phyloP scores from a whole-genome alignment of 306 rosid genomes.

The Sicyos edulis region DNA sequence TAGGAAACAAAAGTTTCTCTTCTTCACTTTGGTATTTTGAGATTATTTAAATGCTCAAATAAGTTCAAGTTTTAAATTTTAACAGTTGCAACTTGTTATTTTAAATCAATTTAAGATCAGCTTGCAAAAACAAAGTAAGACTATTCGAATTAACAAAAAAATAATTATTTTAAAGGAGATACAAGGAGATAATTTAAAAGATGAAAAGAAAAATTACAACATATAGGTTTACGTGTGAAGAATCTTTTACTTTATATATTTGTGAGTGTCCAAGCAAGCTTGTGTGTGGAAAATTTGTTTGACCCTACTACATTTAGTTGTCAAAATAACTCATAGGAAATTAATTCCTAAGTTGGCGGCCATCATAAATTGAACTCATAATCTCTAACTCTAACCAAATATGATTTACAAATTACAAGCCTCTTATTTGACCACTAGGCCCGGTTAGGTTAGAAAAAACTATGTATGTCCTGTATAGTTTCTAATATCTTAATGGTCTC shows the following conservation, averaged over 20 bases:
- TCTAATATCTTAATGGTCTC: not conserved
- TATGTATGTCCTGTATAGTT: not conserved
- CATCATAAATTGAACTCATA: no score
- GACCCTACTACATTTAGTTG: no score
- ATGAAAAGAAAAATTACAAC: constrained; percentile 1
- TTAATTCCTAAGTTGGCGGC: no score
- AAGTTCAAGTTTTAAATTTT: not conserved
- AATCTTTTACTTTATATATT: no score
- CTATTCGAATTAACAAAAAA: not conserved
- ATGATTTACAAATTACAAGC: no score
- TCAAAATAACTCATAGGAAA: no score
- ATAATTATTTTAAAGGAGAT: not conserved
- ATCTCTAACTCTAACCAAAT: no score
- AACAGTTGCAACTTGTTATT: not conserved
- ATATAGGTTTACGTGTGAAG: not conserved
- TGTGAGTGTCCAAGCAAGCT: no score
- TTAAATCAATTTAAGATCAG: not conserved
- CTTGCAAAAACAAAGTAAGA: not conserved
- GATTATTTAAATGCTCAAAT: not conserved
- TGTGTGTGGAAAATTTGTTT: no score
- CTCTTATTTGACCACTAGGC: no score
- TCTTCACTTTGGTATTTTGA: not conserved
- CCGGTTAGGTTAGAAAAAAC: not conserved
- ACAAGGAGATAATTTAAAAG: not conserved
- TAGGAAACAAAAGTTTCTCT: no score